Conservation (phyloP, 1,284 basidiomycete species). For the Ceratobasidium sp. region DNA sequence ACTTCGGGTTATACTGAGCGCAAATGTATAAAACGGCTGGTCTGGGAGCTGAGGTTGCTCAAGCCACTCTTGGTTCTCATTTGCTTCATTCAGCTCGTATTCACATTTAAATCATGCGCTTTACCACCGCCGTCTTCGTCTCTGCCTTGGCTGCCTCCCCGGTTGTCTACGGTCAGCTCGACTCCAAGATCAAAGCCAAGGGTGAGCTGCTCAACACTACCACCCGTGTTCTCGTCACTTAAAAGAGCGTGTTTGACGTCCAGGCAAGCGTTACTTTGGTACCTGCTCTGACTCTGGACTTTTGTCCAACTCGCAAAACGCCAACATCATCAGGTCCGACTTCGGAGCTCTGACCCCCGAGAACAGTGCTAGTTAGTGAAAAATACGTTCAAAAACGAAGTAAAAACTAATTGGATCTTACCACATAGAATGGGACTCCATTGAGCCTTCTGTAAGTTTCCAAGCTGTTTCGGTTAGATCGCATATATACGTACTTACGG, state of each 20-base stretch:
- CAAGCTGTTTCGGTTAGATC: background rate
- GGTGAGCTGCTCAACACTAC: background rate
- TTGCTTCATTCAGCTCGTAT: background rate
- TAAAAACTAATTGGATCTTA: no score
- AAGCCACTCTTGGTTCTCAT: slow-evolving; percentile 8
- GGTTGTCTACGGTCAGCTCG: slow-evolving; percentile 26
- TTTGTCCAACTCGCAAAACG: slow-evolving; percentile 56
- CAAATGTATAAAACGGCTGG: slow-evolving; percentile 14
- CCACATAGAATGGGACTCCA: no score
- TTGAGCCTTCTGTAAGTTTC: slow-evolving; percentile 48
- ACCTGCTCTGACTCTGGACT: slow-evolving; percentile 17
- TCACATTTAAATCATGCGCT: slow-evolving; percentile 12
- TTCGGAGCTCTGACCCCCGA: slow-evolving; percentile 53
- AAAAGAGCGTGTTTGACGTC: background rate
- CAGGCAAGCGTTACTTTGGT: slow-evolving; percentile 46
- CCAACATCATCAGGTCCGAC: slow-evolving; percentile 56
- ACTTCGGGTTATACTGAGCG: background rate
- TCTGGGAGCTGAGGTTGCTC: background rate
- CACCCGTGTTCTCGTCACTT: background rate
- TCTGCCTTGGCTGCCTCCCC: slow-evolving; percentile 24
- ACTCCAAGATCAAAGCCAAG: slow-evolving; percentile 45
- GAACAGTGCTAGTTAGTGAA: slow-evolving; percentile 52
- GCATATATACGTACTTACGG: background rate
- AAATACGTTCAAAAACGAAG: slow-evolving; percentile 1
- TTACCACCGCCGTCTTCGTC: slow-evolving; percentile 1